Percentiles rank a stretch among this genome's conserved stretches.
Evolutionary conservation across 108 stramenopile genomes (phyloP).

Genomic region (Schizochytrium sp.): DNA sequence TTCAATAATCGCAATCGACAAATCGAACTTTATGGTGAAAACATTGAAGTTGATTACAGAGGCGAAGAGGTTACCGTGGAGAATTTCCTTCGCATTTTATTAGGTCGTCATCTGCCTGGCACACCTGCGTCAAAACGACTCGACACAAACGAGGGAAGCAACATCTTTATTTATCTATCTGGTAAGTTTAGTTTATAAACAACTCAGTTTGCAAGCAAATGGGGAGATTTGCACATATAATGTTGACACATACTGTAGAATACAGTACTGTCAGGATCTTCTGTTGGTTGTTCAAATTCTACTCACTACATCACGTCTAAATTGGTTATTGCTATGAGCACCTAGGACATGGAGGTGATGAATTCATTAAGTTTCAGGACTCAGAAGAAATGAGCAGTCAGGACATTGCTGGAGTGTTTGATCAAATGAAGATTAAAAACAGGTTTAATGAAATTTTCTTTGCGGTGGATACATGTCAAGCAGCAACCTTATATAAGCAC

Average conservation of each 20-base stretch:
- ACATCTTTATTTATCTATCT: slow-evolving; percentile 83
- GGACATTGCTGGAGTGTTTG: slow-evolving; percentile 81
- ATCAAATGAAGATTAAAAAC: slow-evolving; percentile 78
- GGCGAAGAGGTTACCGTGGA: slow-evolving; percentile 94
- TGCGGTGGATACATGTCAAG: slow-evolving; percentile 94
- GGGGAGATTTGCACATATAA: background rate
- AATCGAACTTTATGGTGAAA: slow-evolving; percentile 77
- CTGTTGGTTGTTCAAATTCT: too few relatives aligned
- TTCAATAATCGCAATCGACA: slow-evolving; percentile 70
- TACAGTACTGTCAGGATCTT: too few relatives aligned
- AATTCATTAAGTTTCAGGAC: slow-evolving; percentile 96
- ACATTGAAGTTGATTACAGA: slow-evolving; percentile 88
- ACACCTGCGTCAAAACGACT: slow-evolving; percentile 52
- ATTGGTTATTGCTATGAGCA: too few relatives aligned
- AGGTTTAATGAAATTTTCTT: slow-evolving; percentile 82
- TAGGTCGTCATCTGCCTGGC: slow-evolving; percentile 74
- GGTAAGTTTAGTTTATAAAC: background rate
- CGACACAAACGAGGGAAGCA: slow-evolving; percentile 62
- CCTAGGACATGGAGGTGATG: slow-evolving; percentile 96
- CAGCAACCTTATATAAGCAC: slow-evolving; percentile 76
- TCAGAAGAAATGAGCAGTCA: slow-evolving; percentile 87
- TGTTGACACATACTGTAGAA: too few relatives aligned
- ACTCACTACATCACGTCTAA: too few relatives aligned
- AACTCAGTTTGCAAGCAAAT: background rate
- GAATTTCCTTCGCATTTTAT: slow-evolving; percentile 84